Evolutionary conservation across 2,329 filamentous ascomycete species (phyloP), one percentile per base, ranked within the genome.

Genomic region (Aphanocladium album): DNA sequence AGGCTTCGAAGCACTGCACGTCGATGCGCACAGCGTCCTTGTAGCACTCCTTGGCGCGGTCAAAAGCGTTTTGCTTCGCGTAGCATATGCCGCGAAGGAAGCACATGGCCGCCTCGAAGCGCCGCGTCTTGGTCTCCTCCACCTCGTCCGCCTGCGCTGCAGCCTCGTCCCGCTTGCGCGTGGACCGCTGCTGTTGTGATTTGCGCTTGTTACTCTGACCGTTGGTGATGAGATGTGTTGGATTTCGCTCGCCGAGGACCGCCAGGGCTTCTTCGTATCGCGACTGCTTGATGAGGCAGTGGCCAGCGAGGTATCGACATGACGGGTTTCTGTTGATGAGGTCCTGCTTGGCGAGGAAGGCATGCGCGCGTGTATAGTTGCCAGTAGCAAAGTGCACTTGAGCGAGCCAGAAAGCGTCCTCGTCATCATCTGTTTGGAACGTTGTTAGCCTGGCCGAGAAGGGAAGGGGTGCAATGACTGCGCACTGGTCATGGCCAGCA

Each of bases 1-100:
- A 98, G 0, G 95, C 95, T 75, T 99, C 95, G 71, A 96, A 98
- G 76, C 95, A 99, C 73, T 96, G 93, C 3, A 98, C 93, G 71
- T 99, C 95, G 70, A 99, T 97, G 63, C 90, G 87, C 50, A 98
- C 92, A 2, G 95, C 95, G 69, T 96, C 91, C 77, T 97, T 98
- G 81, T 98, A 99, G 77, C 95, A 98, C 69, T 98, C 93, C 73
- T 97, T 97, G 57, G 95, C 95, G 37, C 92, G 88, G 72, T 99
- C 95, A 69, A 98, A 98, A 27, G 93, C 90, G 74, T 98, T 99
- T 73, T 96, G 91, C 75, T 96, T 96, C 7, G 95, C 93, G 72
- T 92, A 97, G 79, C 96, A 98, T 54, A 96, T 83, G 5, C 95
- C 95, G 25, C 95, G 83, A 57, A 99, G 78, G 72, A 96, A 96